These are phyloP conservation scores for Metschnikowia gruessii DNA, from an alignment of 805 yeast species.

Conservation along the genomic window DNA sequence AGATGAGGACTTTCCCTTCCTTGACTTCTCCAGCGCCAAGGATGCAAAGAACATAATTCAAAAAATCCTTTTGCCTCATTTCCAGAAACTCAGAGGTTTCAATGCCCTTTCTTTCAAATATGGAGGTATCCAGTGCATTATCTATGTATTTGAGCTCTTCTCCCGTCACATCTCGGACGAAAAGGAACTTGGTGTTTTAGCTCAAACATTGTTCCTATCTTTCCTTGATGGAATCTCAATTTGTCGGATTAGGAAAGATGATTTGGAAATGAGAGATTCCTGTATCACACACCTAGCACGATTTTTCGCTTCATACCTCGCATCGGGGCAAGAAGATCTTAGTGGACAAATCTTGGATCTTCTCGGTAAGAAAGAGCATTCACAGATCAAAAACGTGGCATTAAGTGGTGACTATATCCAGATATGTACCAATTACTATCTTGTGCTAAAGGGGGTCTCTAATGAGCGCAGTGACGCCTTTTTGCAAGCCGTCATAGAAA, in stretches of 20 bases:
- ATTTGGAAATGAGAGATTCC: background rate
- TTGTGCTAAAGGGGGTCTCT: background rate
- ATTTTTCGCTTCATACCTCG: background rate
- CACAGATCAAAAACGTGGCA: background rate
- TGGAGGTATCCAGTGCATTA: slow-evolving; percentile 23
- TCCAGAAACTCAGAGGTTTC: slow-evolving; percentile 18
- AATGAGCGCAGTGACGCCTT: slow-evolving; percentile 1
- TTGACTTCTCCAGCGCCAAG: slow-evolving; percentile 20
- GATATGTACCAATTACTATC: slow-evolving; percentile 6
- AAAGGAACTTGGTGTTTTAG: slow-evolving; percentile 2
- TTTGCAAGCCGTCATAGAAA: slow-evolving; percentile 6
- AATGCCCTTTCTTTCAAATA: slow-evolving; percentile 20
- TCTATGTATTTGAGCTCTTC: slow-evolving; percentile 17
- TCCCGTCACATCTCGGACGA: background rate
- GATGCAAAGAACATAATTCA: slow-evolving; percentile 21
- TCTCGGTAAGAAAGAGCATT: slow-evolving; percentile 4
- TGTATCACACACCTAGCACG: slow-evolving; percentile 5
- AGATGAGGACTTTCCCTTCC: slow-evolving; percentile 19
- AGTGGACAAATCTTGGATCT: slow-evolving; percentile 2
- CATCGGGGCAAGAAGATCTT: background rate
- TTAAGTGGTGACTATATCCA: slow-evolving; percentile 4
- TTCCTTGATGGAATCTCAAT: slow-evolving; percentile 13
- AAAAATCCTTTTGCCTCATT: slow-evolving; percentile 20
- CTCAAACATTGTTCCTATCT: slow-evolving; percentile 5
- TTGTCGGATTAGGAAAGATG: slow-evolving; percentile 5